Conservation (phyloP, 768 basidiomycete genomes). For the Phylloporus arenicola region DNA sequence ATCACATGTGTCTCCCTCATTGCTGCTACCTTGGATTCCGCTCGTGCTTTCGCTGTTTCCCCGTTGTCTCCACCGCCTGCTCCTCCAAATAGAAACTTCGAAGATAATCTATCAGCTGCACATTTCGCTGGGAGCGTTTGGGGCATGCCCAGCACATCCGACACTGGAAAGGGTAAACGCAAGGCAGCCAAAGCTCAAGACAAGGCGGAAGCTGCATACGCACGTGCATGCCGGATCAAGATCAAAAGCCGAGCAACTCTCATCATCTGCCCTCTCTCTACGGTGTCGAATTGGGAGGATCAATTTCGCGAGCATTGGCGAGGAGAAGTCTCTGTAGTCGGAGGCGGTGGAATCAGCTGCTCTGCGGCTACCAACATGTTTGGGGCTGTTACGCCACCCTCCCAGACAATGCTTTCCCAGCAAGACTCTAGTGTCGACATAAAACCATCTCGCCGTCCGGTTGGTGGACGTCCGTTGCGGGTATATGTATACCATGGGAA, state of each 20-base stretch:
- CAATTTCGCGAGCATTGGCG: constrained; percentile 98
- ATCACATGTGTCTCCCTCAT: constrained; percentile 93
- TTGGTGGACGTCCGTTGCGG: constrained; percentile 53
- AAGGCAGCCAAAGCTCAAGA: constrained; percentile 64
- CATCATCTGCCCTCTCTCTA: constrained; percentile 95
- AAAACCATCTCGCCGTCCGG: constrained; percentile 32
- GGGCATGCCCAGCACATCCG: constrained; percentile 65
- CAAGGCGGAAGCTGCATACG: constrained; percentile 65
- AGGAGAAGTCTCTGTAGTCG: constrained; percentile 77
- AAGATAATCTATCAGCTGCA: constrained; percentile 35
- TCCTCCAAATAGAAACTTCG: constrained; percentile 34
- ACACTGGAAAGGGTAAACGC: constrained; percentile 51
- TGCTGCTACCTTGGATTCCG: constrained; percentile 73
- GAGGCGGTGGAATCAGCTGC: constrained; percentile 55
- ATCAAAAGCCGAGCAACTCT: constrained; percentile 82
- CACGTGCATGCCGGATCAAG: constrained; percentile 72
- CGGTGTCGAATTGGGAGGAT: constrained; percentile 98
- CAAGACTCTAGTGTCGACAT: constrained; percentile 22
- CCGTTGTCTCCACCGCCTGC: constrained; percentile 45
- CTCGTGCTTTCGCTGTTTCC: constrained; percentile 56
- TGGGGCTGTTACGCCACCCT: constrained; percentile 34
- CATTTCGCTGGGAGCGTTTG: constrained; percentile 80
- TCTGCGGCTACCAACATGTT: constrained; percentile 29
- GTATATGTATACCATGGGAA: constrained; percentile 97
- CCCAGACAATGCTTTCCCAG: constrained; percentile 30